Conservation (phyloP, 2,329 filamentous ascomycete species). For the Calcarisporium arbuscula region DNA sequence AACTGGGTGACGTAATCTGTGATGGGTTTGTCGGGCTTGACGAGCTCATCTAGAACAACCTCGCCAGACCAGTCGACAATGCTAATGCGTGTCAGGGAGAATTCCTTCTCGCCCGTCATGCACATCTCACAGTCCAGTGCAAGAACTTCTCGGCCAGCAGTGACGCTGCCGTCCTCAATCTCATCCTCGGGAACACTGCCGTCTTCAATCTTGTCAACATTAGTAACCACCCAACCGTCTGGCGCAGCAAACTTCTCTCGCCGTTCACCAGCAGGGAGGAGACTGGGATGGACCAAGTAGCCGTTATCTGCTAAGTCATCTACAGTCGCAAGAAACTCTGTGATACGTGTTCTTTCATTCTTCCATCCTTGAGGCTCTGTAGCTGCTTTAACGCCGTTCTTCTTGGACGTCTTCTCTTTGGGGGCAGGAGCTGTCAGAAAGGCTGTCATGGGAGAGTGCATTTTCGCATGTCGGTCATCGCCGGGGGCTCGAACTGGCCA, state of each 20-base stretch:
- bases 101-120: conserved; percentile 71
- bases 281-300: conserved; percentile 75
- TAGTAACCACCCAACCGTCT: conserved; percentile 78
- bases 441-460: conserved; percentile 81
- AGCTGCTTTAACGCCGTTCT: conserved; percentile 52
- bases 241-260: conserved; percentile 46
- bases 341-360: conserved; percentile 74
- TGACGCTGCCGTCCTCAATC: conserved; percentile 75
- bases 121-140: conserved; percentile 98
- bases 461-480: conserved; percentile 70
- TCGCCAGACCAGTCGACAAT: conserved; percentile 80
- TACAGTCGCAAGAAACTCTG: conserved; percentile 65
- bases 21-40: conserved; percentile 84
- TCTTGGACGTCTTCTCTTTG: conserved; percentile 56
- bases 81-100: conserved; percentile 83
- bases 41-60: conserved; percentile 79
- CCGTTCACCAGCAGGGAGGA: conserved; percentile 55
- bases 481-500: conserved; percentile 88
- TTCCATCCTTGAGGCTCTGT: conserved; percentile 61
- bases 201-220: conserved; percentile 59
- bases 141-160: conserved; percentile 70
- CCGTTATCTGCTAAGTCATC: conserved; percentile 78
- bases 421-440: conserved; percentile 72
- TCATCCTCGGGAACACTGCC: conserved; percentile 62
- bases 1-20: conserved; percentile 86